Base-by-base conservation (phyloP, 139 green algal genomes). In the Raphidocelis subcapitata region DNA sequence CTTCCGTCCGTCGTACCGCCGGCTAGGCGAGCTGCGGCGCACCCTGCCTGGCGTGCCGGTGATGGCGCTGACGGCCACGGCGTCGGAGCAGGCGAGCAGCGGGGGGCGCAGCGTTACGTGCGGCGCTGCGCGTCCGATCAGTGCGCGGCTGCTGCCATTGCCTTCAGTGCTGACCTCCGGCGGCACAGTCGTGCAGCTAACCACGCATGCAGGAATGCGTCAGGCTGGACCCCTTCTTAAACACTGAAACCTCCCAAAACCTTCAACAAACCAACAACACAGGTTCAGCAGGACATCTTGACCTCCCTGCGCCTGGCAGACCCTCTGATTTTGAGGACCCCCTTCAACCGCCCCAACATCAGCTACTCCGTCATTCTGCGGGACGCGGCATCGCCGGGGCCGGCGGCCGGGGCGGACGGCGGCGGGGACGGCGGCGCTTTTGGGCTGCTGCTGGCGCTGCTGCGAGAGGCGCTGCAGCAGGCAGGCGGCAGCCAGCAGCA, bases 281-380 rank as follows among this genome's bases (percentile, higher is more conserved):
- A 90, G 85, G 86, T 91, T 1, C 81, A 84, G 31, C 72, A 81
- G 37, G 86, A 91, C 73, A 87, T 91, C 31, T n/a, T 82, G 14
- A 18, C 63, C 12, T 65, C 76, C 63, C 73, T 91, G 49, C 64
- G 31, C 0, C 59, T 91, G 35, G 35, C 47, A 15, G 54, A 71
- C 23, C 77, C 78, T 10, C 35, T 79, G 41, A 60, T 76, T 10
- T 72, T 91, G 36, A 28, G 75, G 0, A 62, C 63, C 21, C 78
- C 56, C 59, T 91, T 91, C 70, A 85, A 91, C 75, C 70, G 86
- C 0, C 83, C 79, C 59, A 91, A 91, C 80, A 91, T 91, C 59
- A 62, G 57, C 26, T 91, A 86, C 75, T 62, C 54, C 0, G 75
- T 89, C n/a, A 51, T 60, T 32, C 46, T 70, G 12, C 60, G 64